Conservation (phyloP, 2,329 filamentous ascomycete species). For the Aspergillus fischeri region DNA sequence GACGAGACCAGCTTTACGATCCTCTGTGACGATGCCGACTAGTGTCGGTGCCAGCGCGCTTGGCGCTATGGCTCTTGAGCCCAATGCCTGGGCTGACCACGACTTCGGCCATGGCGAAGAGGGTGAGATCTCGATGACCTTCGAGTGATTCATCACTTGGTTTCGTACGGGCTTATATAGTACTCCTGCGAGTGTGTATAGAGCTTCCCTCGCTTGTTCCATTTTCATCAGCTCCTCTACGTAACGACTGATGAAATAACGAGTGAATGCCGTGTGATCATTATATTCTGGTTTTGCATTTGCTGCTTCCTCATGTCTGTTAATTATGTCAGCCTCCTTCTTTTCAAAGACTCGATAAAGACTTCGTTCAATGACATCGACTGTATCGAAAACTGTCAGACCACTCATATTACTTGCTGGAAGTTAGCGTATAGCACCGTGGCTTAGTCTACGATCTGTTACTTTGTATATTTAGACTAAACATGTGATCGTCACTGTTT, state of each 20-base stretch:
- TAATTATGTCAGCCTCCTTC: background rate
- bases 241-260: background rate
- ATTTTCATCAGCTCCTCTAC: slow-evolving; percentile 1
- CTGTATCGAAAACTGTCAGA: background rate
- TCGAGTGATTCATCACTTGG: slow-evolving; percentile 54
- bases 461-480: background rate
- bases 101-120: slow-evolving; percentile 67
- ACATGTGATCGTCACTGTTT: background rate
- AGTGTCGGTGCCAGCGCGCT: slow-evolving; percentile 21
- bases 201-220: background rate
- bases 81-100: slow-evolving; percentile 68
- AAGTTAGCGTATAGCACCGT: background rate
- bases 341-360: background rate
- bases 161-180: background rate
- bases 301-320: background rate
- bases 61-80: slow-evolving; percentile 34
- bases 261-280: background rate
- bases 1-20: slow-evolving; percentile 26
- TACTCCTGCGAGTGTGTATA: background rate
- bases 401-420: background rate
- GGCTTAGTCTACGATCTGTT: background rate
- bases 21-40: slow-evolving; percentile 29
- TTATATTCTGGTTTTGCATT: background rate
- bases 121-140: slow-evolving; percentile 75
- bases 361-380: background rate